Conservation (phyloP, 164 flowering plant genomes). For the Dillenia turbinata region DNA sequence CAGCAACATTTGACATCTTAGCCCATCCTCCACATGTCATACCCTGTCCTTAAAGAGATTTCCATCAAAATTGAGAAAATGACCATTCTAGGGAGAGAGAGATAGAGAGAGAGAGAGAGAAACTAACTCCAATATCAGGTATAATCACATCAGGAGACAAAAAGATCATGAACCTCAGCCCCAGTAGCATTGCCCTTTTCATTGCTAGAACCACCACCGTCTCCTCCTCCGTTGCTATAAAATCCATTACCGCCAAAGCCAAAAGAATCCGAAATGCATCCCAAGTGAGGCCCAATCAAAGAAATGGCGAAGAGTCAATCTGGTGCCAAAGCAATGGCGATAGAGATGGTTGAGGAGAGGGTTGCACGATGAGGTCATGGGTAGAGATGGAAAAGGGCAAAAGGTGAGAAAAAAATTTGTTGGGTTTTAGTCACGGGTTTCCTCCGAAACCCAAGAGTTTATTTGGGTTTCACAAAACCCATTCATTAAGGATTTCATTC, state of each 20-base stretch:
- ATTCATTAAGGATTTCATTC: too few relatives aligned
- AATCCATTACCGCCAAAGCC: slow-evolving; percentile 47
- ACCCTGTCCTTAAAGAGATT: slow-evolving; percentile 39
- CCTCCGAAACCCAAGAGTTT: too few relatives aligned
- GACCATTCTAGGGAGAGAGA: neutral
- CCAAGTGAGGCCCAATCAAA: slow-evolving; percentile 14
- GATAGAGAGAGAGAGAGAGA: neutral
- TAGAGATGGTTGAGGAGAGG: slow-evolving; percentile 8
- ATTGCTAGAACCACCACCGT: slow-evolving; percentile 43
- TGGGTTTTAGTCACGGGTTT: too few relatives aligned
- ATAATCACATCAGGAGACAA: slow-evolving; percentile 61
- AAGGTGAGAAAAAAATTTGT: slow-evolving; percentile 28
- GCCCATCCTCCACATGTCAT: slow-evolving; percentile 94
- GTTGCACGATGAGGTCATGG: slow-evolving; percentile 18
- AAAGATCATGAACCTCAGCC: slow-evolving; percentile 35
- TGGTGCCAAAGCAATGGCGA: slow-evolving; percentile 17
- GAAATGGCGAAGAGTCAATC: neutral
- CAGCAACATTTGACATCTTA: too few relatives aligned
- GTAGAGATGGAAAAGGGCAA: slow-evolving; percentile 26
- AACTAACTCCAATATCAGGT: slow-evolving; percentile 79
- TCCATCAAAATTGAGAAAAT: neutral
- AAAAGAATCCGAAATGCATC: slow-evolving; percentile 32
- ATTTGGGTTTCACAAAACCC: too few relatives aligned
- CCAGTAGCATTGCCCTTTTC: slow-evolving; percentile 39
- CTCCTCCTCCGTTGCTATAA: slow-evolving; percentile 32